These are phyloP conservation scores for Ceratobasidium sp. DNA, from an alignment of 1,284 basidiomycete genomes.

Conservation along the genomic window DNA sequence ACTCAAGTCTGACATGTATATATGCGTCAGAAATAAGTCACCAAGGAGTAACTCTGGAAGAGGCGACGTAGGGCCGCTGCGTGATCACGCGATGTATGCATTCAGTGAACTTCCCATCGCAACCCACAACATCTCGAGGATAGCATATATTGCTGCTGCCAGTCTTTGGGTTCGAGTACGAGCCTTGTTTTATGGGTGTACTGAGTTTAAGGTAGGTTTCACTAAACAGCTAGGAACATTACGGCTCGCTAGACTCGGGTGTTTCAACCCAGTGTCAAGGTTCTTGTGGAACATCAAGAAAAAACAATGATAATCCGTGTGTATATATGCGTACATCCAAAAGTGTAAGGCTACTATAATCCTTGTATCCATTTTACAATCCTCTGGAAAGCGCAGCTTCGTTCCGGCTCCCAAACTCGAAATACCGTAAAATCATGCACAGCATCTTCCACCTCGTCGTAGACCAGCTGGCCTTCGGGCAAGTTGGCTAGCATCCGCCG, in stretches of 20 bases:
- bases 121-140: background rate
- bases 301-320: background rate
- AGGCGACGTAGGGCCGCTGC: no score
- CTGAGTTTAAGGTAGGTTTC: background rate
- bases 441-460: conserved; percentile 65
- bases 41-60: no score
- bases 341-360: conserved; percentile 5
- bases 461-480: conserved; percentile 51
- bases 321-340: background rate
- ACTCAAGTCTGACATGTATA: background rate
- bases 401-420: conserved; percentile 39
- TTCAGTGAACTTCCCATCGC: background rate
- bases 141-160: no score
- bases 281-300: no score
- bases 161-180: background rate
- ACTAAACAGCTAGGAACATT: no score
- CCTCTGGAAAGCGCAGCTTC: conserved; percentile 21
- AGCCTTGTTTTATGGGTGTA: background rate
- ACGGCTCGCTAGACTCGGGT: no score
- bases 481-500: conserved; percentile 60
- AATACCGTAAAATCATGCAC: conserved; percentile 69
- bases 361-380: conserved; percentile 12
- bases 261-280: no score
- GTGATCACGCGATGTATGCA: background rate
- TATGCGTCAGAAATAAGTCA: background rate